These are phyloP conservation scores for Ceratocystis colombiana DNA, from an alignment of 2,329 filamentous ascomycete species.

Conservation along the genomic window DNA sequence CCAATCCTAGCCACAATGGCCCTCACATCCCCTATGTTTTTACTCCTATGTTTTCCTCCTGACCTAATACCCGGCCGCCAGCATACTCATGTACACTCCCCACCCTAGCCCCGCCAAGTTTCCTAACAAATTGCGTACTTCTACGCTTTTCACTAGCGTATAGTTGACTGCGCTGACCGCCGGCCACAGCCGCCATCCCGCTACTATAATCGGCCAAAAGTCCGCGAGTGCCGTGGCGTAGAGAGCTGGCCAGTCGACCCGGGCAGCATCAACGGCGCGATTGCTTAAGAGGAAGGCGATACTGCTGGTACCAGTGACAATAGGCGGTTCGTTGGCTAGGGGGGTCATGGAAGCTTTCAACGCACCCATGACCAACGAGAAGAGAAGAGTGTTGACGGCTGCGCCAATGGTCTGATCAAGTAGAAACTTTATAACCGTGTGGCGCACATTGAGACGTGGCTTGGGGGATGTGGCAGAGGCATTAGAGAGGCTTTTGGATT, in stretches of 20 bases:
- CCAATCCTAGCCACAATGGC: no score
- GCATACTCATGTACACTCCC: slow-evolving; percentile 64
- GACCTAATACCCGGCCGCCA: slow-evolving; percentile 28
- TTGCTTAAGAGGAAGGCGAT: slow-evolving; percentile 34
- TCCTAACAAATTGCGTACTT: slow-evolving; percentile 60
- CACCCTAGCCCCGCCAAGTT: slow-evolving; percentile 61
- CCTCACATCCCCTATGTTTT: not conserved
- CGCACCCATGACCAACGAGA: slow-evolving; percentile 49
- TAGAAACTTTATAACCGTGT: slow-evolving; percentile 56
- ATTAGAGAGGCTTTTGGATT: slow-evolving; percentile 36
- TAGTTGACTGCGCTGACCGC: slow-evolving; percentile 60
- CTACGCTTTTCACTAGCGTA: slow-evolving; percentile 56
- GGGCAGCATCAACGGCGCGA: slow-evolving; percentile 37
- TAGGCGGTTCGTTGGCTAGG: slow-evolving; percentile 30
- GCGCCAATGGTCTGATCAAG: slow-evolving; percentile 62
- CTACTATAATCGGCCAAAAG: slow-evolving; percentile 54
- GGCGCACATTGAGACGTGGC: slow-evolving; percentile 40
- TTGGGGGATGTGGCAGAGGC: slow-evolving; percentile 32
- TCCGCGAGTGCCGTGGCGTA: slow-evolving; percentile 41
- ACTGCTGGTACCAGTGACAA: slow-evolving; percentile 28
- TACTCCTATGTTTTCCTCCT: not conserved
- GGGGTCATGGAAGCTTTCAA: slow-evolving; percentile 42
- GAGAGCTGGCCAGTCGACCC: slow-evolving; percentile 39
- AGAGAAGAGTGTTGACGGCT: slow-evolving; percentile 53
- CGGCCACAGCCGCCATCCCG: slow-evolving; percentile 63